Conservation (phyloP, 2,329 filamentous ascomycete genomes). For the Fusarium begoniae region DNA sequence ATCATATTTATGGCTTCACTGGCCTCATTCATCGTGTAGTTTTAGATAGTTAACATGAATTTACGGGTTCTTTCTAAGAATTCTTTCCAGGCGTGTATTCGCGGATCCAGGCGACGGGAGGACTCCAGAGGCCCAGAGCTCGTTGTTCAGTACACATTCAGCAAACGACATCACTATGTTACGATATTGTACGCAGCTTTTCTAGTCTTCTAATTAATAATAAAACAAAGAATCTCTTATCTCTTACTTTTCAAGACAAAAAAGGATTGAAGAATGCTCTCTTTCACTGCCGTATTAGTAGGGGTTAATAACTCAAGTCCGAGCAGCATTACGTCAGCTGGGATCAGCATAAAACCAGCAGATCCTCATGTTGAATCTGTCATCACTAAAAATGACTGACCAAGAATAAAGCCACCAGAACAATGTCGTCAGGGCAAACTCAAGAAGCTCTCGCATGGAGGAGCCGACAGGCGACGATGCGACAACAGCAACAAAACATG, state of each 20-base stretch:
- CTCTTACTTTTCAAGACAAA: no score
- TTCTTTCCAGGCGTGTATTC: not conserved
- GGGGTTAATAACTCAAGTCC: no score
- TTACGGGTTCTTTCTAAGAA: no score
- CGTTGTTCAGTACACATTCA: no score
- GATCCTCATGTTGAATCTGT: not conserved
- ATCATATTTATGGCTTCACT: not conserved
- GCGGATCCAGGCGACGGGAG: not conserved
- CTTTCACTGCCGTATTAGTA: not conserved
- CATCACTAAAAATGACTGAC: not conserved
- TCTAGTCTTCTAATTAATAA: no score
- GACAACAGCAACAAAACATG: not conserved
- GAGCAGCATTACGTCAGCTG: not conserved
- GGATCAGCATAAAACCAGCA: not conserved
- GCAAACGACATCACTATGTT: no score
- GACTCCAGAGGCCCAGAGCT: not conserved
- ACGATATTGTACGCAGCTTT: no score
- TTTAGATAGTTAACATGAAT: not conserved
- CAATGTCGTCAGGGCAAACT: not conserved
- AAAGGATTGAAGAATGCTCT: not conserved
- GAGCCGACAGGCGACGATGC: not conserved
- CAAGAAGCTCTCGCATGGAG: not conserved
- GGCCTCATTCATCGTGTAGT: not conserved
- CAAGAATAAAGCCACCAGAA: not conserved
- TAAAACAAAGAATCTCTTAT: fast-evolving